phyloP scores from a whole-genome alignment of 2,329 filamentous ascomycete genomes.

The Elsinoe necatrix region DNA sequence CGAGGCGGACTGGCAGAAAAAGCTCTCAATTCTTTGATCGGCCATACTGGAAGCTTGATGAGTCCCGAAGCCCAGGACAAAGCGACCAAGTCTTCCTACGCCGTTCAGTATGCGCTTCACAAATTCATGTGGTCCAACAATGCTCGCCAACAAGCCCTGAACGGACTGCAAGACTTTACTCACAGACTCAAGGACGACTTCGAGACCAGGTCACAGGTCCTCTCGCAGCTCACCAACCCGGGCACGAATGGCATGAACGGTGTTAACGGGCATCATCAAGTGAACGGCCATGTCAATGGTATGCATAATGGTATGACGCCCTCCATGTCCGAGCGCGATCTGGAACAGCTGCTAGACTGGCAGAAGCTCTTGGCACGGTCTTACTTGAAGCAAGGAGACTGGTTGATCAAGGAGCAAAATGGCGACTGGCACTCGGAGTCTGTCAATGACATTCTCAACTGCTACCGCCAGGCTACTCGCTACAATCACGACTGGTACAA shows the following conservation, averaged over 20 bases:
- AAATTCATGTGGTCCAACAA: conserved; percentile 94
- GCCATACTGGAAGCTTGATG: conserved; percentile 36
- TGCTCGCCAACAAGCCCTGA: conserved; percentile 53
- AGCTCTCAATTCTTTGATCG: conserved; percentile 83
- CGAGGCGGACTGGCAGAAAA: conserved; percentile 93
- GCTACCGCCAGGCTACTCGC: conserved; percentile 83
- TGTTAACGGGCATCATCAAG: conserved; percentile 38
- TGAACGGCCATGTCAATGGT: conserved; percentile 34
- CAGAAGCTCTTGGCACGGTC: conserved; percentile 80
- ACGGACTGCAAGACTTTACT: conserved; percentile 55
- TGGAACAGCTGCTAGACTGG: conserved; percentile 46
- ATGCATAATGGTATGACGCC: conserved; percentile 26
- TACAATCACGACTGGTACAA: conserved; percentile 98
- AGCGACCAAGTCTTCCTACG: conserved; percentile 51
- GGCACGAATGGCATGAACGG: conserved; percentile 37
- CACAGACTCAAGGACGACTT: conserved; percentile 52
- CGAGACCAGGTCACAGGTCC: conserved; percentile 32
- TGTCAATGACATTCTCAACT: conserved; percentile 79
- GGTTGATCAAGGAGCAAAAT: conserved; percentile 77
- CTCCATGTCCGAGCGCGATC: conserved; percentile 30
- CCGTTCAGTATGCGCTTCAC: conserved; percentile 90
- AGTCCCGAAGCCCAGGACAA: conserved; percentile 52
- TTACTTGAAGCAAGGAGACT: conserved; percentile 92
- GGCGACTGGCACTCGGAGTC: conserved; percentile 83
- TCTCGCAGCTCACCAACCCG: conserved; percentile 19